phyloP scores from a whole-genome alignment of 371 early-diverging fungal species.

The Thermomucor indicae-seudaticae region DNA sequence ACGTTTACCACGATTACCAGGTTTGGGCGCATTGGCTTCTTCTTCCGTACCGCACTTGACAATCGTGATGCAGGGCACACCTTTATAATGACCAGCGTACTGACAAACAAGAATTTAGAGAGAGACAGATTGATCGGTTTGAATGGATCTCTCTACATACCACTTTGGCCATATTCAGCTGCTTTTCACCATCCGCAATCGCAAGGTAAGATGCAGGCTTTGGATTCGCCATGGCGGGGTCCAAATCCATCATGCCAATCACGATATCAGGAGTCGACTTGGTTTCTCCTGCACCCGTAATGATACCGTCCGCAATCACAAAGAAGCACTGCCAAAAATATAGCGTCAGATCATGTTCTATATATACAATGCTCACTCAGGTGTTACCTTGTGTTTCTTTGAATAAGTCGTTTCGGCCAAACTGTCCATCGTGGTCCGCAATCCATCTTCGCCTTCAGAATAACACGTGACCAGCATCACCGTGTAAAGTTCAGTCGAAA shows the following conservation, averaged over 20 bases:
- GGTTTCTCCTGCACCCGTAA: conserved; percentile 44
- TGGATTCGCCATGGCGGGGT: conserved; percentile 48
- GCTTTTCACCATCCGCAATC: conserved; percentile 87
- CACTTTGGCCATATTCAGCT: conserved; percentile 90
- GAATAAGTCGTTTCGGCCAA: conserved; percentile 66
- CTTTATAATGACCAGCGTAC: conserved; percentile 90
- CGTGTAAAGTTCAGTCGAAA: conserved; percentile 43
- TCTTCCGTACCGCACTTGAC: conserved; percentile 87
- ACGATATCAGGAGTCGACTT: conserved; percentile 73
- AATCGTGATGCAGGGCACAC: conserved; percentile 83
- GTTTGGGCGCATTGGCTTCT: conserved; percentile 62
- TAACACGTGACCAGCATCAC: conserved; percentile 70
- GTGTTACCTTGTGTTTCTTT: conserved; percentile 47
- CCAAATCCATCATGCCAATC: conserved; percentile 63
- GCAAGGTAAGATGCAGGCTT: conserved; percentile 80
- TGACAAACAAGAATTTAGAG: conserved; percentile 8
- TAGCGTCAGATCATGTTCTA: conserved; percentile 89
- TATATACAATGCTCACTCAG: conserved; percentile 70
- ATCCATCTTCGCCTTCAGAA: conserved; percentile 72
- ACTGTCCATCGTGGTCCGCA: conserved; percentile 81
- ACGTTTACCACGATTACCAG: conserved; percentile 98
- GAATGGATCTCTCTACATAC: conserved; percentile 16
- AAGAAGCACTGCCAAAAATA: neutral
- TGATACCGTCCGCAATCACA: conserved; percentile 47
- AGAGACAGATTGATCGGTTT: neutral